Base-by-base conservation (phyloP, 768 basidiomycete genomes). In the Tubosaeta sp. region DNA sequence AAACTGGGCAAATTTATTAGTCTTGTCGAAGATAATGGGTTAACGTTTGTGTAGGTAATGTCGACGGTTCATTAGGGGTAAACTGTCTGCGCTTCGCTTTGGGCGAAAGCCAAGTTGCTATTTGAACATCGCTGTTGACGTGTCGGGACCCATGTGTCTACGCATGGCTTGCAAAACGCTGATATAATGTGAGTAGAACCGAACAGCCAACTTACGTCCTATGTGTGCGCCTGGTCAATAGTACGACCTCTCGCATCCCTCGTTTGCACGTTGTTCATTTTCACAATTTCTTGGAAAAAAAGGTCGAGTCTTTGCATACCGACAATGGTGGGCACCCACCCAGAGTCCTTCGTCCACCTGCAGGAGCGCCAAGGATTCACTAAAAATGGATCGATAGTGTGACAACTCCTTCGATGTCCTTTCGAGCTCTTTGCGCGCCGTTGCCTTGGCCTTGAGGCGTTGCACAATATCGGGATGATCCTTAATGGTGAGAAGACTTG, bases 41-140 rank as follows among this genome's bases (percentile, higher is more conserved):
- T 27, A 38, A 38, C 6, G 18, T 38, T 21, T 12, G 19, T 19
- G 18, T 38, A 12, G 8, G 10, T 21, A 38, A 38, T 16, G 32
- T 6, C 6, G n/a, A 14, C 14, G 19, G 11, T 11, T 71, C 55
- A 78, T 60, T 83, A 81, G 67, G 85, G 82, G 59, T 74, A 84
- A 29, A 86, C 63, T 11, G 75, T 72, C 60, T 81, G 77, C n/a
- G 92, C 90, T 55, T 98, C 94, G 44, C 84, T 85, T 59, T 84
- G 81, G 5, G 86, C 84, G 70, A 98, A 98, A 1, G 78, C 69
- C 29, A 87, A 61, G 55, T 86, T 86, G 65, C 94, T 97, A 7
- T 87, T 84, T 19, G 94, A 94, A 70, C 94, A 98, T 68, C 94
- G 94, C 25, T 95, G 85, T 65, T 96, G 94, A 52, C 94, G 83